These are phyloP conservation scores for Botryotinia calthae DNA, from an alignment of 2,329 filamentous ascomycete species.

Conservation along the genomic window DNA sequence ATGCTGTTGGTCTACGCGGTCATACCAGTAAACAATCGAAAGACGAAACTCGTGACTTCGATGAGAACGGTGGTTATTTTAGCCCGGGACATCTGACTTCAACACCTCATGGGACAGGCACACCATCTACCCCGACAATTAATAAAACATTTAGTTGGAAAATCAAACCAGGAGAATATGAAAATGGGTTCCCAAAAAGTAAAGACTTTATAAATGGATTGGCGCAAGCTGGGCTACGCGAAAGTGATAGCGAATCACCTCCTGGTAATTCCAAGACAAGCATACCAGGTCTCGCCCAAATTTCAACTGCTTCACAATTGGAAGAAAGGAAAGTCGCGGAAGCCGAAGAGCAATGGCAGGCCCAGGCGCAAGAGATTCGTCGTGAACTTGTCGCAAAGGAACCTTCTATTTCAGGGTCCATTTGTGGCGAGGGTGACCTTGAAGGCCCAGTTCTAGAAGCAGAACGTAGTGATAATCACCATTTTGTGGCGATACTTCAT, in stretches of 20 bases:
- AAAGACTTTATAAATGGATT: slow-evolving; percentile 23
- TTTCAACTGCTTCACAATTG: slow-evolving; percentile 22
- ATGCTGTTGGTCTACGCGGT: slow-evolving; percentile 64
- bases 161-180: slow-evolving; percentile 60
- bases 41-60: slow-evolving; percentile 44
- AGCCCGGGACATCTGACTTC: slow-evolving; percentile 29
- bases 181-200: slow-evolving; percentile 34
- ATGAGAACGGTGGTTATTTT: slow-evolving; percentile 29
- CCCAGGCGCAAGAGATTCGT: slow-evolving; percentile 45
- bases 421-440: slow-evolving; percentile 58
- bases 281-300: slow-evolving; percentile 4
- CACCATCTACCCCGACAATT: slow-evolving; percentile 34
- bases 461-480: slow-evolving; percentile 45
- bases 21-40: slow-evolving; percentile 55
- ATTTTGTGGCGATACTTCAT: slow-evolving; percentile 51
- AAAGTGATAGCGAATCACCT: slow-evolving; percentile 24
- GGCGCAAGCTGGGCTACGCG: slow-evolving; percentile 14
- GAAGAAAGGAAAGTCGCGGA: slow-evolving; percentile 28
- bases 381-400: slow-evolving; percentile 46
- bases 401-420: slow-evolving; percentile 57
- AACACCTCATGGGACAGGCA: slow-evolving; percentile 22
- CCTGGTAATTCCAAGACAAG: slow-evolving; percentile 23
- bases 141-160: slow-evolving; percentile 62
- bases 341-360: slow-evolving; percentile 34
- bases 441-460: slow-evolving; percentile 52